Evolutionary conservation across 495 filamentous ascomycete species (phyloP).

Genomic region (Talaromyces stipitatus): DNA sequence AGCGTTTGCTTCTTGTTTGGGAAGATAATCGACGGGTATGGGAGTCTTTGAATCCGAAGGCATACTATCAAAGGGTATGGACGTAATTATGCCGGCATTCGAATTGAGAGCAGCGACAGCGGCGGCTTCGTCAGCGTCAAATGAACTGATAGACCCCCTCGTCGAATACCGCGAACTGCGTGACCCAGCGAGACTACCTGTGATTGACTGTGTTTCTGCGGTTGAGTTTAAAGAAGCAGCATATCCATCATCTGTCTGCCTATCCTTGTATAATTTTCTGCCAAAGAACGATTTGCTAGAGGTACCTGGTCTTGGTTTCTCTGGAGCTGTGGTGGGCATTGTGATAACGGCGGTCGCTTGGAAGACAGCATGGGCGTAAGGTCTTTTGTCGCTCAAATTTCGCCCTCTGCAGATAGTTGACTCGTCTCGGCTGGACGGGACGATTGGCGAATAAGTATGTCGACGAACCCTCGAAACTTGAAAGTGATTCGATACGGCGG

Average conservation of each 20-base stretch:
- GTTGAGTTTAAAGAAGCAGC: conserved; percentile 33
- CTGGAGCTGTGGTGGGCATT: conserved; percentile 51
- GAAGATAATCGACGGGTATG: conserved; percentile 67
- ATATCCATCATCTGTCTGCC: conserved; percentile 46
- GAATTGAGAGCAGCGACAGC: conserved; percentile 49
- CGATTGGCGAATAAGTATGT: background rate
- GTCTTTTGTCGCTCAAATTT: conserved; percentile 3
- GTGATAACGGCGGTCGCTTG: conserved; percentile 29
- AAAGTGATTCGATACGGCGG: background rate
- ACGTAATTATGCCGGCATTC: conserved; percentile 79
- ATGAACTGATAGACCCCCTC: conserved; percentile 65
- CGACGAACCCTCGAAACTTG: background rate
- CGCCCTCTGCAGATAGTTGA: background rate
- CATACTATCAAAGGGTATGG: conserved; percentile 82
- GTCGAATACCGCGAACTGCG: conserved; percentile 75
- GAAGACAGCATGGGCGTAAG: conserved; percentile 30
- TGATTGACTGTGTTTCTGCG: conserved; percentile 40
- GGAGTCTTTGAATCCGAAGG: conserved; percentile 59
- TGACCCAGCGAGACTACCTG: conserved; percentile 53
- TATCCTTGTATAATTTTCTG: conserved; percentile 68
- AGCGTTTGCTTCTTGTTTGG: conserved; percentile 57
- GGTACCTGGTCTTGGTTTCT: conserved; percentile 78
- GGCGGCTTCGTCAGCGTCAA: conserved; percentile 50
- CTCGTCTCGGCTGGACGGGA: background rate
- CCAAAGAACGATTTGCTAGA: conserved; percentile 84